Conservation (phyloP, 116 monocot genomes). For the Iris pallida region DNA sequence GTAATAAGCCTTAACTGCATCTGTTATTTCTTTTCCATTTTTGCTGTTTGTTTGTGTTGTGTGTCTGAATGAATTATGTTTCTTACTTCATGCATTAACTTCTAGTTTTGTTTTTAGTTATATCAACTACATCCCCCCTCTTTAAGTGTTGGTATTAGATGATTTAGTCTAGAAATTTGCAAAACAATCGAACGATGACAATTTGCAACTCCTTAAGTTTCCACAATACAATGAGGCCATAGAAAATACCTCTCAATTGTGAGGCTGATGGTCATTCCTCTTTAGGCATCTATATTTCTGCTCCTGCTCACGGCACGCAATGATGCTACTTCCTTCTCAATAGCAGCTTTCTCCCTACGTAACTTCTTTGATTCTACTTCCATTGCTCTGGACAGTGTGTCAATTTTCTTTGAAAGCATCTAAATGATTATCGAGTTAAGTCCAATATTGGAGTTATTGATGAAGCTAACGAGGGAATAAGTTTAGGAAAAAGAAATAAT, state of each 20-base stretch:
- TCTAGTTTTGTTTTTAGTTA: too few relatives aligned
- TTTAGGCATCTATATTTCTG: constrained; percentile 48
- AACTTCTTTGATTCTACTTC: constrained; percentile 77
- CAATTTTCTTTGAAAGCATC: constrained; percentile 77
- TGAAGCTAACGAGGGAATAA: not conserved
- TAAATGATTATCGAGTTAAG: constrained; percentile 14
- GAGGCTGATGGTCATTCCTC: constrained; percentile 26
- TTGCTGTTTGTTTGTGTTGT: too few relatives aligned
- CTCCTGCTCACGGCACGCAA: constrained; percentile 60
- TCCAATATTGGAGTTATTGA: not conserved
- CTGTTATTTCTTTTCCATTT: too few relatives aligned
- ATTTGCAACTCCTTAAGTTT: too few relatives aligned
- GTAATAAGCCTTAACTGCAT: too few relatives aligned
- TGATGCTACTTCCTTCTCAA: constrained; percentile 62
- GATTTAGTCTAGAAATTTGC: too few relatives aligned
- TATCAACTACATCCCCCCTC: too few relatives aligned
- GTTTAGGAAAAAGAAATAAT: not conserved
- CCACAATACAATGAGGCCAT: too few relatives aligned
- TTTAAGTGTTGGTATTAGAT: too few relatives aligned
- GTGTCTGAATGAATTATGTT: too few relatives aligned
- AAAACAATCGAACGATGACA: too few relatives aligned
- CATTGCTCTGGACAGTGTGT: constrained; percentile 74
- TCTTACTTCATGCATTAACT: too few relatives aligned
- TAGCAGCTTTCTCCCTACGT: constrained; percentile 58
- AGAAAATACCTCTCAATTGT: constrained; percentile 19